Evolutionary conservation across 2,329 filamentous ascomycete genomes (phyloP).

Genomic region (Plenodomus biglobosus): DNA sequence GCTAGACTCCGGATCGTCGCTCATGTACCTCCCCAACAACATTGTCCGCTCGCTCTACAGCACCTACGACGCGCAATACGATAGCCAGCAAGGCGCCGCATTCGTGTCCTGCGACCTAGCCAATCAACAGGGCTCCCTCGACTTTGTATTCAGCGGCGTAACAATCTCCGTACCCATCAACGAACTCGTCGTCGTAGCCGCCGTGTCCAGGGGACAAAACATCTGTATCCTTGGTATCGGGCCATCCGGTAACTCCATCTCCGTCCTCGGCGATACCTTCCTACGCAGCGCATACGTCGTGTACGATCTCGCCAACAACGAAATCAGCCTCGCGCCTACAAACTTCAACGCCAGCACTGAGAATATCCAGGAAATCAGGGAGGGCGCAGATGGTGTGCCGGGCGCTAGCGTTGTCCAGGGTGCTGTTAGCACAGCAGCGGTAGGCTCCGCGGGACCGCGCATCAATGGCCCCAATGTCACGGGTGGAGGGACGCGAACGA

Average conservation of each 20-base stretch:
- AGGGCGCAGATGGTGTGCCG: conserved; percentile 53
- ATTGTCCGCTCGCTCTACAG: conserved; percentile 53
- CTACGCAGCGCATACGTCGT: conserved; percentile 64
- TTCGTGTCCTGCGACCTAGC: conserved; percentile 57
- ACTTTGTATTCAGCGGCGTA: conserved; percentile 59
- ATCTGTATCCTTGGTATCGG: conserved; percentile 54
- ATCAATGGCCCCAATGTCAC: conserved; percentile 35
- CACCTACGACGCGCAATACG: conserved; percentile 47
- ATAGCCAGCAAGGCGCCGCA: conserved; percentile 47
- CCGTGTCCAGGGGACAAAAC: conserved; percentile 44
- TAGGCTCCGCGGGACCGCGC: conserved; percentile 50
- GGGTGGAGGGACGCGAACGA: conserved; percentile 2
- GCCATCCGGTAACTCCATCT: conserved; percentile 51
- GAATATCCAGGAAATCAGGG: conserved; percentile 58
- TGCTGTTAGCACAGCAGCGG: conserved; percentile 52
- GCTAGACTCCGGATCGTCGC: conserved; percentile 74
- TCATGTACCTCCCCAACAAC: conserved; percentile 68
- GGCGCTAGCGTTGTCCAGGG: conserved; percentile 55
- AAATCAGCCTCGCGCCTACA: conserved; percentile 63
- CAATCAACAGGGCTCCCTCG: conserved; percentile 53
- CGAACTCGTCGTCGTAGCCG: conserved; percentile 59
- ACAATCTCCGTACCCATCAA: conserved; percentile 58
- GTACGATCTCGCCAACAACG: conserved; percentile 61
- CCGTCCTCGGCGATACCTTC: conserved; percentile 64
- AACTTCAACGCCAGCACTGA: conserved; percentile 58